Percentiles rank a stretch among this genome's conserved stretches.
Evolutionary conservation across 2,329 filamentous ascomycete species (phyloP).

Genomic region (Fusarium gaditjirri): DNA sequence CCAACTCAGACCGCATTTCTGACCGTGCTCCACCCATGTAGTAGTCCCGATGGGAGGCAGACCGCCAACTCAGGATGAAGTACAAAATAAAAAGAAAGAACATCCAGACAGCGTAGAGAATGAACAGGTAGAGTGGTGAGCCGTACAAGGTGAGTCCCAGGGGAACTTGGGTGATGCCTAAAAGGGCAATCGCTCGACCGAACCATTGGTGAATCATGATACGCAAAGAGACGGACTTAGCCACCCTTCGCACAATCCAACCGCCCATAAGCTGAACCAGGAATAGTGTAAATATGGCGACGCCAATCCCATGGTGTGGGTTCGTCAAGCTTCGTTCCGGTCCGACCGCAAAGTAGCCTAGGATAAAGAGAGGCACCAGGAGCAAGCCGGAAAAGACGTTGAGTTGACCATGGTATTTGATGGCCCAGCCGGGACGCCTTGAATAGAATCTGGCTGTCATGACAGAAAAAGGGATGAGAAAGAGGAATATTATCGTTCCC

Average conservation of each 20-base stretch:
- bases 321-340: slow-evolving; percentile 78
- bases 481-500: slow-evolving; percentile 77
- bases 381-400: slow-evolving; percentile 76
- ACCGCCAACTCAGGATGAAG: slow-evolving; percentile 80
- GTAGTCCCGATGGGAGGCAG: slow-evolving; percentile 65
- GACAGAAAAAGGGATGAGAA: slow-evolving; percentile 78
- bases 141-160: slow-evolving; percentile 92
- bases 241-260: slow-evolving; percentile 67
- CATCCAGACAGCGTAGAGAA: slow-evolving; percentile 85
- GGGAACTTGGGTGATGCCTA: slow-evolving; percentile 88
- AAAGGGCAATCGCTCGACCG: slow-evolving; percentile 78
- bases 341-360: slow-evolving; percentile 84
- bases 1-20: slow-evolving; percentile 54
- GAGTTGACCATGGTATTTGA: slow-evolving; percentile 78
- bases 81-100: slow-evolving; percentile 77
- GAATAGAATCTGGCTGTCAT: slow-evolving; percentile 78
- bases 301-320: slow-evolving; percentile 85
- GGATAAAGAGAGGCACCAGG: slow-evolving; percentile 75
- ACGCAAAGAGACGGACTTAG: slow-evolving; percentile 60
- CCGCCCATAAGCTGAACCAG: slow-evolving; percentile 78
- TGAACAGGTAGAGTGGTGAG: slow-evolving; percentile 84
- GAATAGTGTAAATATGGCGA: slow-evolving; percentile 80
- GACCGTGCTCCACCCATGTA: slow-evolving; percentile 69
- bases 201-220: slow-evolving; percentile 87
- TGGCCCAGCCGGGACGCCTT: slow-evolving; percentile 67